Evolutionary conservation across 495 filamentous ascomycete species (phyloP).

Genomic region (Beverwykella pulmonaria): DNA sequence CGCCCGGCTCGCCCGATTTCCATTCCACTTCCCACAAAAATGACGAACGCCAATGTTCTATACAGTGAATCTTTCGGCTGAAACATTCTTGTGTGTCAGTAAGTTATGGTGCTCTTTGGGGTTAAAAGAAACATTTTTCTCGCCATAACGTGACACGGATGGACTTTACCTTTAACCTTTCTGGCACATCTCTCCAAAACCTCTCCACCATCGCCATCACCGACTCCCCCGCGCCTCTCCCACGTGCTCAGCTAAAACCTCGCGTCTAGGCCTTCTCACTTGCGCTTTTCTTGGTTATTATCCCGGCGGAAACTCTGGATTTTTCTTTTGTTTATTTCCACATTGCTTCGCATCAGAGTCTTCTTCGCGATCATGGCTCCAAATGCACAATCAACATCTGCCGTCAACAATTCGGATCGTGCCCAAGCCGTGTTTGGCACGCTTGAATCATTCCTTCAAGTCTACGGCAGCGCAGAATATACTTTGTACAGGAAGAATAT

Average conservation of each 20-base stretch:
- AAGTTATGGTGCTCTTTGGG: constrained; percentile 4
- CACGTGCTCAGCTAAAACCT: too few species aligned
- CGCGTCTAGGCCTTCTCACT: not conserved
- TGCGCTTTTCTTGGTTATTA: constrained; percentile 10
- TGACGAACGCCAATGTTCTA: constrained; percentile 4
- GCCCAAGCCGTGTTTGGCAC: not conserved
- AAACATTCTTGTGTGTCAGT: constrained; percentile 14
- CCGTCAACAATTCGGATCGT: not conserved
- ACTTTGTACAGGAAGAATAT: constrained; percentile 12
- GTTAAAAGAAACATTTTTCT: not conserved
- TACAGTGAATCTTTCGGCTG: not conserved
- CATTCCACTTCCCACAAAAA: constrained; percentile 32
- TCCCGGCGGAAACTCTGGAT: not conserved
- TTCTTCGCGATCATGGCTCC: constrained; percentile 11
- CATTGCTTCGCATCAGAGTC: constrained; percentile 1
- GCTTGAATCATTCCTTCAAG: constrained; percentile 16
- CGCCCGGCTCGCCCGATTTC: constrained; percentile 22
- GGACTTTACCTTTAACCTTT: constrained; percentile 14
- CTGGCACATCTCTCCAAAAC: constrained; percentile 9
- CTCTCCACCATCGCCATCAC: constrained; percentile 1
- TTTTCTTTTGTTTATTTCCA: constrained; percentile 4
- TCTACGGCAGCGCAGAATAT: constrained; percentile 23
- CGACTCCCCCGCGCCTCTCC: not conserved
- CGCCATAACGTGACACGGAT: constrained; percentile 28
- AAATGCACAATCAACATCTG: not conserved